Conservation (phyloP, 2,329 filamentous ascomycete genomes). For the Aspergillus pseudoglaucus region DNA sequence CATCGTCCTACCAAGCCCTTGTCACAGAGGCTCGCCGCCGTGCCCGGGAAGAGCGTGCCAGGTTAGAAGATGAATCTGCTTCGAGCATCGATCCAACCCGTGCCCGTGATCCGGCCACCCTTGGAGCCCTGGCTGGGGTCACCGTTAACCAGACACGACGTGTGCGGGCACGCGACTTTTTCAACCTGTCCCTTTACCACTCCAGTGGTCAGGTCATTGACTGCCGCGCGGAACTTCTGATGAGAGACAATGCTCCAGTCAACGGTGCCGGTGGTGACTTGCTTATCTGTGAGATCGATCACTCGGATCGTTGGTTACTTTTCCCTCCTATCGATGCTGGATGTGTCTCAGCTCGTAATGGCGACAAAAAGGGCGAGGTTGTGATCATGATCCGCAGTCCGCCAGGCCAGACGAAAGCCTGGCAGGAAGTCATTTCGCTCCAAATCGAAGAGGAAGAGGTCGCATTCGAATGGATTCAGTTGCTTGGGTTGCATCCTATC, state of each 20-base stretch:
- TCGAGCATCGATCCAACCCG: conserved; percentile 73
- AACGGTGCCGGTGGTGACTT: conserved; percentile 68
- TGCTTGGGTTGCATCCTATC: conserved; percentile 63
- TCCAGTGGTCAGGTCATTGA: conserved; percentile 85
- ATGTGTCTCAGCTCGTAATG: conserved; percentile 71
- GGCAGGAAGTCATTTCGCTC: conserved; percentile 80
- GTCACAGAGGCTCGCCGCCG: conserved; percentile 70
- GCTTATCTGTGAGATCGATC: conserved; percentile 86
- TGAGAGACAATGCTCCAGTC: conserved; percentile 70
- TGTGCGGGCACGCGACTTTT: conserved; percentile 84
- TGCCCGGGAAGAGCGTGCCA: conserved; percentile 64
- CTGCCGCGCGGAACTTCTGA: conserved; percentile 79
- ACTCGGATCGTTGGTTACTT: conserved; percentile 70
- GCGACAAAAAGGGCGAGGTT: conserved; percentile 65
- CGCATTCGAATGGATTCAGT: conserved; percentile 77
- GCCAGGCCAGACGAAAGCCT: conserved; percentile 56
- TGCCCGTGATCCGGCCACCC: conserved; percentile 68
- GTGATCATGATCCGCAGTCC: conserved; percentile 79
- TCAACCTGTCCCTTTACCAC: conserved; percentile 76
- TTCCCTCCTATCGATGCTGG: conserved; percentile 78
- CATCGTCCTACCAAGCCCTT: conserved; percentile 61
- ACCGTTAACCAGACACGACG: conserved; percentile 69
- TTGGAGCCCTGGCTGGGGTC: conserved; percentile 64
- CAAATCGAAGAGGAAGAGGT: conserved; percentile 69
- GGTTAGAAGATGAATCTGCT: conserved; percentile 80